These are phyloP conservation scores for Venturia carpophila DNA, from an alignment of 2,329 filamentous ascomycete genomes.

Conservation along the genomic window DNA sequence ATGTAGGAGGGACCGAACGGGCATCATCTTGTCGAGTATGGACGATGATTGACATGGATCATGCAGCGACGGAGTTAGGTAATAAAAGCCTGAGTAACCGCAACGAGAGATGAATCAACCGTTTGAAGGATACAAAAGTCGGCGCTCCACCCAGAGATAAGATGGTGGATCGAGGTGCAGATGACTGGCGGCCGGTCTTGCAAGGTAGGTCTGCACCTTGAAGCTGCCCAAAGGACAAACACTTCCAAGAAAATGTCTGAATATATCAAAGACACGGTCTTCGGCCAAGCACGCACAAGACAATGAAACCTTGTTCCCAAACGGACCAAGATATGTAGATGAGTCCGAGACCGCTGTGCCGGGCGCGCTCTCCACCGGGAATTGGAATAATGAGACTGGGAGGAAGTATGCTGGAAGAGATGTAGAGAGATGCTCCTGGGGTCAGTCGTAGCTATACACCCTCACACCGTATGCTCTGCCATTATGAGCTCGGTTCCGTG, in stretches of 20 bases:
- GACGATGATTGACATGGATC: background rate
- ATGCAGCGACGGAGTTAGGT: background rate
- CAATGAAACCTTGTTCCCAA: background rate
- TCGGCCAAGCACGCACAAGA: slow-evolving; percentile 6
- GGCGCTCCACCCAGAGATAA: background rate
- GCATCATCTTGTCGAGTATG: background rate
- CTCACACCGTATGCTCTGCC: background rate
- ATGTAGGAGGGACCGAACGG: slow-evolving; percentile 14
- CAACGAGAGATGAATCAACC: background rate
- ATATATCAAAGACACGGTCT: background rate
- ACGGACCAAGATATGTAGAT: slow-evolving; percentile 4
- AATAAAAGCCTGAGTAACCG: background rate
- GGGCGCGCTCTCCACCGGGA: background rate
- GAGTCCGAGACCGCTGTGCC: background rate
- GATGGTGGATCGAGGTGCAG: background rate
- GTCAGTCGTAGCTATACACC: background rate
- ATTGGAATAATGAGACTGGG: background rate
- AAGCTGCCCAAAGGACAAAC: background rate
- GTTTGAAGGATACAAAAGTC: background rate
- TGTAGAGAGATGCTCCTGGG: background rate
- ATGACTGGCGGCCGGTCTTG: background rate
- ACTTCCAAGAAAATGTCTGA: background rate
- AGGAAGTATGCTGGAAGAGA: background rate
- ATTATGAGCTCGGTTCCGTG: background rate
- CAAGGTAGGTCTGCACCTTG: background rate